Percentiles rank a stretch among this genome's conserved stretches.
These are phyloP conservation scores for Scedosporium dehoogii DNA, from an alignment of 2,329 filamentous ascomycete species.

Conservation along the genomic window DNA sequence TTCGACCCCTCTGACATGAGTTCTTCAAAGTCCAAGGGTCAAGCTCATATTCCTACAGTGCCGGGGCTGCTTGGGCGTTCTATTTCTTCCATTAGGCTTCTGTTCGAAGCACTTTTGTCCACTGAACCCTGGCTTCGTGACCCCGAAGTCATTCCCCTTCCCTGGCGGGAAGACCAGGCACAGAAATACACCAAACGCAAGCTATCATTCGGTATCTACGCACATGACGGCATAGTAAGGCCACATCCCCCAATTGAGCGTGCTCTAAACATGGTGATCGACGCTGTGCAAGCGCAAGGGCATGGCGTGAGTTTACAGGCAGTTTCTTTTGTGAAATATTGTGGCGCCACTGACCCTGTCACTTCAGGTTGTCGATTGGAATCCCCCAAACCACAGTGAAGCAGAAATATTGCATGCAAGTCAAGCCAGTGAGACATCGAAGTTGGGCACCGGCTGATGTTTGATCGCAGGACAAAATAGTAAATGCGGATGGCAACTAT, in stretches of 20 bases:
- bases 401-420: background rate
- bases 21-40: background rate
- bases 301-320: background rate
- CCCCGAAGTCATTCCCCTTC: background rate
- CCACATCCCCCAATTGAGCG: conserved; percentile 7
- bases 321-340: background rate
- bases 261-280: conserved; percentile 1
- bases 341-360: background rate
- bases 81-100: background rate
- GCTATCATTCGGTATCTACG: conserved; percentile 1
- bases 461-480: background rate
- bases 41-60: background rate
- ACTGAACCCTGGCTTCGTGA: conserved; percentile 2
- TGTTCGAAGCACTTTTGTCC: background rate
- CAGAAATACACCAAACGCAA: background rate
- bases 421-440: background rate
- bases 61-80: background rate
- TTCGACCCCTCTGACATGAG: background rate
- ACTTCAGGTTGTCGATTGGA: conserved; percentile 1
- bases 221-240: conserved; percentile 4
- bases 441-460: background rate
- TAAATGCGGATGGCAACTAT: conserved; percentile 5
- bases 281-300: background rate
- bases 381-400: background rate
- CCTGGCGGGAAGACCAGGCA: background rate